These are phyloP conservation scores for Rhododendron vialii DNA, from an alignment of 148 eudicot genomes.

Conservation along the genomic window DNA sequence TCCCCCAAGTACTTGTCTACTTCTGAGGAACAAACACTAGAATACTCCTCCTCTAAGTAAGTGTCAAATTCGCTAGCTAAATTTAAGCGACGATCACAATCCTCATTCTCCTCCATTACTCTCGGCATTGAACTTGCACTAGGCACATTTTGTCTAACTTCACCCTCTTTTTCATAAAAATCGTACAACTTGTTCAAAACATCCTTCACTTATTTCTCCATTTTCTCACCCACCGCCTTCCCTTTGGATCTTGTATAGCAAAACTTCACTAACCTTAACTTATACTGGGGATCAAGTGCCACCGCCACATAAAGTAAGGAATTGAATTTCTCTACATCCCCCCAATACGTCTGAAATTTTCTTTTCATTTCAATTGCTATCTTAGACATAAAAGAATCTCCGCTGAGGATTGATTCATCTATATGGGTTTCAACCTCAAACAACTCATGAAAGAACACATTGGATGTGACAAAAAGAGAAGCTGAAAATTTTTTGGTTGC, in stretches of 20 bases:
- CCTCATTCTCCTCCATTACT: no score
- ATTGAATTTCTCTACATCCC: not conserved
- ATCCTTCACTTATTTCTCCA: not conserved
- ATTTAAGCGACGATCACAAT: no score
- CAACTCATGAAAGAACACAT: no score
- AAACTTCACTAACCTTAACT: not conserved
- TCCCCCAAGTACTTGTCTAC: no score
- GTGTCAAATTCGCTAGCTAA: no score
- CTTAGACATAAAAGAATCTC: not conserved
- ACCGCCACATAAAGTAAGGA: not conserved
- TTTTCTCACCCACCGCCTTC: not conserved
- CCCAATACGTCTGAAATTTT: not conserved
- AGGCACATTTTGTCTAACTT: not conserved
- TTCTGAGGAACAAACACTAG: no score
- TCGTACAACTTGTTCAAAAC: not conserved
- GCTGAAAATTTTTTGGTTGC: no score
- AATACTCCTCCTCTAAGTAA: no score
- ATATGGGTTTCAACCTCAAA: no score
- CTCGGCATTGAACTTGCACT: not conserved
- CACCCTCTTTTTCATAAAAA: not conserved
- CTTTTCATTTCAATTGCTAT: not conserved
- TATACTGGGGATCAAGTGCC: not conserved
- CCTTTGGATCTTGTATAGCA: not conserved
- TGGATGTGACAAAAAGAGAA: no score
- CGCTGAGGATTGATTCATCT: no score